Conservation (phyloP, 2,329 filamentous ascomycete genomes). For the Botrytis galanthina region DNA sequence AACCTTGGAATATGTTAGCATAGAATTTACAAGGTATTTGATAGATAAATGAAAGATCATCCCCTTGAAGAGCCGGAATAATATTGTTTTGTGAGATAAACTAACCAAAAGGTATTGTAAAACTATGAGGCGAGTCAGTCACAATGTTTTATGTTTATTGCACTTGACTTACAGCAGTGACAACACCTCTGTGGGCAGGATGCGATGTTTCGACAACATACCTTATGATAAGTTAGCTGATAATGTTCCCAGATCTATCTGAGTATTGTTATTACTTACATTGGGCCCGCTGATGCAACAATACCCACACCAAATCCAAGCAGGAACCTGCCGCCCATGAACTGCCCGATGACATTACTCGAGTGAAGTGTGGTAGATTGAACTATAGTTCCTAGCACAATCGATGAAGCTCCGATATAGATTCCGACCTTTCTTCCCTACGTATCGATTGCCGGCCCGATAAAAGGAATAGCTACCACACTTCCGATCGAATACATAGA, state of each 20-base stretch:
- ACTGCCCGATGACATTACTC: slow-evolving; percentile 41
- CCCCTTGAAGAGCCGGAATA: background rate
- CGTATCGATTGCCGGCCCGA: slow-evolving; percentile 47
- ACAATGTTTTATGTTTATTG: background rate
- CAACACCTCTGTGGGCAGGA: slow-evolving; percentile 45
- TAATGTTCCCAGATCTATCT: background rate
- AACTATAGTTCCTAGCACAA: slow-evolving; percentile 47
- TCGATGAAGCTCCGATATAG: slow-evolving; percentile 43
- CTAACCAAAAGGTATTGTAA: slow-evolving; percentile 36
- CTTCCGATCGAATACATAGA: slow-evolving; percentile 52
- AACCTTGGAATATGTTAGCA: slow-evolving; percentile 39
- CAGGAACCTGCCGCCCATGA: slow-evolving; percentile 56
- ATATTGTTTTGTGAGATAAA: background rate
- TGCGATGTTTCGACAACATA: slow-evolving; percentile 26
- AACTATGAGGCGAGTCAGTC: slow-evolving; percentile 17
- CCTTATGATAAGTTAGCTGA: background rate
- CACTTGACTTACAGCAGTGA: slow-evolving; percentile 33
- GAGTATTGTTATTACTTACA: slow-evolving; percentile 42
- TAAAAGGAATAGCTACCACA: slow-evolving; percentile 47
- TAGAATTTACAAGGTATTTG: background rate
- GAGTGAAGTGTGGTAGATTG: slow-evolving; percentile 39
- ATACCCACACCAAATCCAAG: slow-evolving; percentile 55
- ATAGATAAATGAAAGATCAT: background rate
- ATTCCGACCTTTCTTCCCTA: slow-evolving; percentile 48
- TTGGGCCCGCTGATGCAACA: slow-evolving; percentile 46